Percentiles rank a stretch among this genome's conserved stretches.
Conservation (phyloP, 2,329 filamentous ascomycete genomes). For the Penicillium sp. region DNA sequence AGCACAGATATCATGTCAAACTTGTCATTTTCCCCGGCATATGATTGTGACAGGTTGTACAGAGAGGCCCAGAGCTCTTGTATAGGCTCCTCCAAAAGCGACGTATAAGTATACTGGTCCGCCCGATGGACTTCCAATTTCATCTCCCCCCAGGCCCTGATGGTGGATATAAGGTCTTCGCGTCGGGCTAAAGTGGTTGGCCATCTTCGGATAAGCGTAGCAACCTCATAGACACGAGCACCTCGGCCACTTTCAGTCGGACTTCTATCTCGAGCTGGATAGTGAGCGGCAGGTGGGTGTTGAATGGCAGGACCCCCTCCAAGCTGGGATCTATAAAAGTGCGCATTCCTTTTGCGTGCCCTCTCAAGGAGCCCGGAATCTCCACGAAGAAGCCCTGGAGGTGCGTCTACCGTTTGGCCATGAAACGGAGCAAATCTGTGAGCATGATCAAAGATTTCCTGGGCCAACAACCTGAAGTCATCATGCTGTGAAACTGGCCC, state of each 20-base stretch:
- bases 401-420: not conserved
- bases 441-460: slow-evolving; percentile 22
- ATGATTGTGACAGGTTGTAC: slow-evolving; percentile 22
- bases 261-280: not conserved
- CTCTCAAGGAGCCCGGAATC: slow-evolving; percentile 1
- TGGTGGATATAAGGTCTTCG: not conserved
- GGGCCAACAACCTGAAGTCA: slow-evolving; percentile 22
- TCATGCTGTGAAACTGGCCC: slow-evolving; percentile 26
- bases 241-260: not conserved
- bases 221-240: slow-evolving; percentile 1
- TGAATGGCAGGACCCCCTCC: not conserved
- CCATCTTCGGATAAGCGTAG: not conserved
- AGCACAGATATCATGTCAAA: slow-evolving; percentile 27
- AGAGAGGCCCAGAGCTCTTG: slow-evolving; percentile 17
- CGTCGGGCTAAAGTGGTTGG: not conserved
- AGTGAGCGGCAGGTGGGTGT: not conserved
- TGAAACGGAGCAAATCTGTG: slow-evolving; percentile 21
- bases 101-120: not conserved
- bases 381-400: not conserved
- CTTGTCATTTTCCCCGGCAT: slow-evolving; percentile 13
- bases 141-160: not conserved
- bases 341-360: not conserved
- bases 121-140: not conserved
- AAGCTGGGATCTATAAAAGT: not conserved
- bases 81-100: not conserved